Percentiles rank a stretch among this genome's conserved stretches.
phyloP scores from a whole-genome alignment of 1,139 yeast genomes.

The Nadsonia starkeyi-henricii region DNA sequence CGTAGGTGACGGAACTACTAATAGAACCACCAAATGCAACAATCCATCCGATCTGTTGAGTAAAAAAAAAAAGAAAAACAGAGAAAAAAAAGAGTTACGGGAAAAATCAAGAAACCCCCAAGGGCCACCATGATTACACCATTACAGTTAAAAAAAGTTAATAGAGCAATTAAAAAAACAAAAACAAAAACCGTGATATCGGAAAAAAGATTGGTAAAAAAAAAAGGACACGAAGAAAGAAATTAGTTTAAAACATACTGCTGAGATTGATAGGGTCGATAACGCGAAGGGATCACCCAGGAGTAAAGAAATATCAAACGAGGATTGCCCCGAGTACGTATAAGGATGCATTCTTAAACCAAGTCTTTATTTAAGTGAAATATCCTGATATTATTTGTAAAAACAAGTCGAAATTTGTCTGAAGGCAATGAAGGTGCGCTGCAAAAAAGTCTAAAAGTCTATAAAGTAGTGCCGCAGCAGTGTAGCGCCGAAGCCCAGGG shows the following conservation, averaged over 20 bases:
- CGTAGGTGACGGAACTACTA: constrained; percentile 33
- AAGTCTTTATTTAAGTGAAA: no score
- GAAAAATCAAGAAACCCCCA: not conserved
- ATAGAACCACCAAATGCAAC: constrained; percentile 80
- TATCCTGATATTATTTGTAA: no score
- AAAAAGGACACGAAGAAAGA: constrained; percentile 4
- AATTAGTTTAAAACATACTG: constrained; percentile 12
- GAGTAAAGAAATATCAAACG: constrained; percentile 9
- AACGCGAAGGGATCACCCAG: constrained; percentile 30
- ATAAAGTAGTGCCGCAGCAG: no score
- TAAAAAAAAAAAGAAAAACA: not conserved
- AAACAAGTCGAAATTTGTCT: no score
- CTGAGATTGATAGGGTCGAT: constrained; percentile 23
- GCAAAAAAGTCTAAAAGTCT: no score
- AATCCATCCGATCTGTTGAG: constrained; percentile 42
- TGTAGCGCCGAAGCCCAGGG: no score
- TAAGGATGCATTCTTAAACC: not conserved
- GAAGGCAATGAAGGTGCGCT: no score
- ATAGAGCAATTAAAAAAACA: no score
- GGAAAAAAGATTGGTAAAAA: not conserved
- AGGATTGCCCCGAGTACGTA: not conserved
- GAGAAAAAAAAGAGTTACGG: not conserved
- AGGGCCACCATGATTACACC: no score
- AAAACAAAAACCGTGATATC: no score
- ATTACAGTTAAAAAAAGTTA: not conserved